phyloP scores from a whole-genome alignment of 2,329 filamentous ascomycete species.

The Sporothrix globosa region DNA sequence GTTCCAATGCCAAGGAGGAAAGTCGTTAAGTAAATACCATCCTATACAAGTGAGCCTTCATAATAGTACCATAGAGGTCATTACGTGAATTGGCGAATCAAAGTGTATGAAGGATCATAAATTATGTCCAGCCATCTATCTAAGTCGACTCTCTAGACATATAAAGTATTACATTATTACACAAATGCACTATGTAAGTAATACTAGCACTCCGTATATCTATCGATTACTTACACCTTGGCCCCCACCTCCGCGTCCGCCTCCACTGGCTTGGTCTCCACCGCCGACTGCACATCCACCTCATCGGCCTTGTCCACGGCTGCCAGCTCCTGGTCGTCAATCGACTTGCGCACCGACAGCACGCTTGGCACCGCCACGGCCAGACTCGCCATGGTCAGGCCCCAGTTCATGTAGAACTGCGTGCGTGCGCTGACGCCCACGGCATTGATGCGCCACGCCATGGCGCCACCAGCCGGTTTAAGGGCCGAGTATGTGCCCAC shows the following conservation, averaged over 20 bases:
- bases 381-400: constrained; percentile 50
- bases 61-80: no score
- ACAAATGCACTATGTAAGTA: not conserved
- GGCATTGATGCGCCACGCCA: constrained; percentile 48
- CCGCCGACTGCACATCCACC: constrained; percentile 1
- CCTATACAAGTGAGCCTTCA: no score
- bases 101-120: not conserved
- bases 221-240: not conserved
- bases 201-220: no score
- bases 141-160: not conserved
- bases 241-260: not conserved
- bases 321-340: constrained; percentile 39
- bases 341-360: constrained; percentile 44
- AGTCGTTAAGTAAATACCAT: no score
- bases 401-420: constrained; percentile 53
- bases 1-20: not conserved
- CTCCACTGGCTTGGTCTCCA: not conserved
- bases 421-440: constrained; percentile 50
- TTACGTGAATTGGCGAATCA: no score
- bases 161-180: not conserved
- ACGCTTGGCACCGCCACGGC: constrained; percentile 50
- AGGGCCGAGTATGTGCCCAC: constrained; percentile 54
- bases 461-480: constrained; percentile 42
- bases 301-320: constrained; percentile 29
- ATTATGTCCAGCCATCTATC: not conserved